Evolutionary conservation across 495 filamentous ascomycete species (phyloP), one percentile per base, ranked within the genome.

Genomic region (Penicillium pulvis): DNA sequence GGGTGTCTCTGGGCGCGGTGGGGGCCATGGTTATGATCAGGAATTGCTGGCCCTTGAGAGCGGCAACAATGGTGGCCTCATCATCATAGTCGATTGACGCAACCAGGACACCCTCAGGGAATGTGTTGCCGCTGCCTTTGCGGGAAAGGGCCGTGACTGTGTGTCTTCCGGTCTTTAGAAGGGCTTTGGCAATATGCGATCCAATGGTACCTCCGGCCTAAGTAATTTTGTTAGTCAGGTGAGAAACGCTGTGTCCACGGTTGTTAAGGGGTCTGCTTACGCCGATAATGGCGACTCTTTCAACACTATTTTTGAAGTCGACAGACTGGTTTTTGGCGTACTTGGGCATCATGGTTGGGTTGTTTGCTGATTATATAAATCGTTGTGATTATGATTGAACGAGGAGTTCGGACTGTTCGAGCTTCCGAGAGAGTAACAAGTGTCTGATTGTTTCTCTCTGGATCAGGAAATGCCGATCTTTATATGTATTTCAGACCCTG

Each of bases 181-280:
- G 73, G 16, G 73, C 76, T 1, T 71, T 56, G 19, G 78, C 67
- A 39, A 90, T 81, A 56, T 72, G 72, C 14, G 71, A 76, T 56
- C 88, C 88, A 54, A 81, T 55, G 10, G 77, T 79, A 44, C 89
- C 88, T 58, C 76, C 80, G n/a, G 83, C 85, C 85, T 89, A 43
- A 45, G 28, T 0, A 12, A 5, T n/a, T 55, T 61, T 48, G 19
- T 69, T 65, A 66, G 53, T 61, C 16, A 44, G 1, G 20, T n/a
- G 44, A 17, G 41, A 54, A 6, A 6, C 58, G 45, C 1, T 57
- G n/a, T 31, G 44, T 1, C 14, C 57, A 24, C 11, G 53, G 45
- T 0, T 52, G 19, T 36, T 20, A 53, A 59, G 12, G 16, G 49
- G 11, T 20, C 33, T 44, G 62, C 75, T 46, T 75, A 81, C 79